A percentile compares a stretch with the other conserved stretches of the same genome.
phyloP scores from a whole-genome alignment of 768 basidiomycete species.

The Mycena amicta region DNA sequence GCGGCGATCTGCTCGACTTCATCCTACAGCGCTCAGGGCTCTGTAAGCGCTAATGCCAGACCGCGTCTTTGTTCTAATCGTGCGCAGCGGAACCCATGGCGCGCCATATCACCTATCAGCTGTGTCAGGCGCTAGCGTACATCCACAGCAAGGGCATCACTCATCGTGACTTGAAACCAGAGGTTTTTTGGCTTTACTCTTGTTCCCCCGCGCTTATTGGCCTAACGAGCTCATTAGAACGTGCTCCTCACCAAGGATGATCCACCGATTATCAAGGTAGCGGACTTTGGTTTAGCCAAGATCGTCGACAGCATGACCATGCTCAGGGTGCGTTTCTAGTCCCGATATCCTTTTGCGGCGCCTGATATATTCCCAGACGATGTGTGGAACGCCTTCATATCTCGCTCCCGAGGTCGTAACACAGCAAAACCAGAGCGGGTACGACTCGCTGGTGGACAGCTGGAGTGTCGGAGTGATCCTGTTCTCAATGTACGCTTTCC shows the following conservation, averaged over 20 bases:
- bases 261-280: conserved; percentile 82
- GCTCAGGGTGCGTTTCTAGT: conserved; percentile 56
- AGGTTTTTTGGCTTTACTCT: conserved; percentile 52
- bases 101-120: conserved; percentile 75
- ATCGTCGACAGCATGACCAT: conserved; percentile 80
- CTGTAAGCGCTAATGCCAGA: conserved; percentile 41
- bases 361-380: no score
- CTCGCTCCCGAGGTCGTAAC: conserved; percentile 90
- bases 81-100: conserved; percentile 54
- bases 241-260: conserved; percentile 74
- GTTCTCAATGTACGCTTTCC: conserved; percentile 75
- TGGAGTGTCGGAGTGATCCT: conserved; percentile 97
- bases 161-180: conserved; percentile 94
- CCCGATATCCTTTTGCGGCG: no score
- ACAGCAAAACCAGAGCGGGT: conserved; percentile 67
- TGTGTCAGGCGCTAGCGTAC: conserved; percentile 81
- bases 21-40: conserved; percentile 66
- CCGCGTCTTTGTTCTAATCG: background rate
- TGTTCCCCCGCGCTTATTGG: background rate
- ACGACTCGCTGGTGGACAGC: conserved; percentile 88
- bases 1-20: conserved; percentile 86
- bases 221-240: conserved; percentile 48
- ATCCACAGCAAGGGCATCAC: conserved; percentile 77
- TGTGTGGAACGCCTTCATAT: conserved; percentile 96
- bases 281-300: conserved; percentile 96